Base-by-base conservation (phyloP, 2,329 filamentous ascomycete species). In the Malbranchea cinnamomea region DNA sequence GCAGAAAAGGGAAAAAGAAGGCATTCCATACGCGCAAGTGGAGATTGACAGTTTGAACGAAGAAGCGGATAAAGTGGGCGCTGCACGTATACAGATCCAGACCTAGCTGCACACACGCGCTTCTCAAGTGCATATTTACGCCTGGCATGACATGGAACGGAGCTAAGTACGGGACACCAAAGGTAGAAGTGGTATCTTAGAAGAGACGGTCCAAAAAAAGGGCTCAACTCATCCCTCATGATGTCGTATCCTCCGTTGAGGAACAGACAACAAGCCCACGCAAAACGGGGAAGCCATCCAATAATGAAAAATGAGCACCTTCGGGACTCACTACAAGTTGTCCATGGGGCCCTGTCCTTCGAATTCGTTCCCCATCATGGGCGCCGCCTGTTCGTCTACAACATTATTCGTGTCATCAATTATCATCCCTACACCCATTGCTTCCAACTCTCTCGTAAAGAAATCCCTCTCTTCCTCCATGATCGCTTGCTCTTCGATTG, bases 381-480 rank as follows among this genome's bases (percentile, higher is more conserved):
- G 34, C 9, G 40, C 46, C 11, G 37, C 44, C 30, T 51, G 43
- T 11, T 41, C 42, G 10, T 49, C 49, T 26, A 47, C 47, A 12
- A 41, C 37, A 40, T 41, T 16, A 44, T 20, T 21, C 29, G 50
- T 40, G 22, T 56, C 56, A 14, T 53, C 56, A 3, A 42, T 48
- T n/a, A 45, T 47, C 29, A 56, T 40, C 1, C 59, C 59, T 60
- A 60, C 64, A 5, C 59, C 77, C 50, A 81, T 64, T 50, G 72
- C 79, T 48, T 85, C 79, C 29, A 87, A 57, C 56, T 87, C 80
- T 15, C 78, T 63, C 21, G 71, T 67, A 48, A 87, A 87, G 50
- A 87, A 87, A 47, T 85, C 79, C 38, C 78, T 68, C 53, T 84
- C 77, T 47, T 81, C 76, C 30, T 71, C 67, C 49, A 79, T 60